Percentiles rank a stretch among this genome's conserved stretches.
phyloP scores from a whole-genome alignment of 805 yeast genomes.

The Candida glaebosa region DNA sequence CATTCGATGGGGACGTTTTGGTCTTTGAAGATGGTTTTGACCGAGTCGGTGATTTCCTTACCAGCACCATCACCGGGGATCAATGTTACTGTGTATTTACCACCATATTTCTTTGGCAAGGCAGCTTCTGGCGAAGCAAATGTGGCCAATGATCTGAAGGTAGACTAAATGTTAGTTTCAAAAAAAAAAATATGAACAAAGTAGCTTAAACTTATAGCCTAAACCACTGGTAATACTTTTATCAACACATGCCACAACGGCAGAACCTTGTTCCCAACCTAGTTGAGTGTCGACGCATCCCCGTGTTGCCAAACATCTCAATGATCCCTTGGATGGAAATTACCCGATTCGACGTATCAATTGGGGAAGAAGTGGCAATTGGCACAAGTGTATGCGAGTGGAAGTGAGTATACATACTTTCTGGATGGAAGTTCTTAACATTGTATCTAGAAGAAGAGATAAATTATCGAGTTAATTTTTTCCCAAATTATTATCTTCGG shows the following conservation, averaged over 20 bases:
- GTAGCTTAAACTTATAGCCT: too few species aligned
- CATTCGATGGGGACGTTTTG: conserved; percentile 91
- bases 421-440: conserved; percentile 18
- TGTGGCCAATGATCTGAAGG: conserved; percentile 49
- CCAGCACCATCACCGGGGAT: conserved; percentile 99
- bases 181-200: neutral
- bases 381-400: neutral
- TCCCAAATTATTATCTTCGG: neutral
- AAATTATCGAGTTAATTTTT: neutral
- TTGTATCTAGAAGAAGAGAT: conserved; percentile 5
- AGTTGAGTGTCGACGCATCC: too few species aligned
- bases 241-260: too few species aligned
- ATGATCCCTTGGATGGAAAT: too few species aligned
- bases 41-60: conserved; percentile 91
- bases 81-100: conserved; percentile 88
- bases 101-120: conserved; percentile 91
- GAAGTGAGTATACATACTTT: conserved; percentile 3
- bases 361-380: neutral
- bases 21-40: conserved; percentile 80
- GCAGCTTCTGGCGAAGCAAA: conserved; percentile 57
- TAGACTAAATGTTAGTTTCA: conserved; percentile 30
- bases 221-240: too few species aligned
- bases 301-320: too few species aligned
- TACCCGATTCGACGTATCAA: too few species aligned
- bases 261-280: too few species aligned